phyloP scores from a whole-genome alignment of 2,329 filamentous ascomycete genomes.

The Penicillium sclerotigenum region DNA sequence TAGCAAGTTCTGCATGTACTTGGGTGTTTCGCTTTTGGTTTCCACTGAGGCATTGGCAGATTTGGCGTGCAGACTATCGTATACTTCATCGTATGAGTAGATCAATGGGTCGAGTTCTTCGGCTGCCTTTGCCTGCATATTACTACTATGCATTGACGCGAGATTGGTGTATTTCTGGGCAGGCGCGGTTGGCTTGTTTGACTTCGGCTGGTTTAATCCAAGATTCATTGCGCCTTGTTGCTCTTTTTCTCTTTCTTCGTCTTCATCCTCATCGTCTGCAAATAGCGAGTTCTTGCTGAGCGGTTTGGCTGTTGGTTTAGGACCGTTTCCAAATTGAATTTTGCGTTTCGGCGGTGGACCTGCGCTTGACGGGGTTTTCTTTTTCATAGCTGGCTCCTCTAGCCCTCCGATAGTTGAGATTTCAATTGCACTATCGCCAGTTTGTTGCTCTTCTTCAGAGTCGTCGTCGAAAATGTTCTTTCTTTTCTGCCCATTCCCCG shows the following conservation, averaged over 20 bases:
- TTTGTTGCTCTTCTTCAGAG: slow-evolving; percentile 36
- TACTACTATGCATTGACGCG: slow-evolving; percentile 46
- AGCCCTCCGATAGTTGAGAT: slow-evolving; percentile 42
- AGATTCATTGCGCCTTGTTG: slow-evolving; percentile 20
- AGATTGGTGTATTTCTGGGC: slow-evolving; percentile 43
- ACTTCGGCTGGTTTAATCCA: slow-evolving; percentile 24
- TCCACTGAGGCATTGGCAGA: slow-evolving; percentile 24
- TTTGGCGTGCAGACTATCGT: slow-evolving; percentile 48
- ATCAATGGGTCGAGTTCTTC: slow-evolving; percentile 46
- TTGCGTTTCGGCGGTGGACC: slow-evolving; percentile 35
- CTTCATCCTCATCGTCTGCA: slow-evolving; percentile 36
- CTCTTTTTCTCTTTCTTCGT: slow-evolving; percentile 20
- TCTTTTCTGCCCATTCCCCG: slow-evolving; percentile 43
- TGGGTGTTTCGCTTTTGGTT: slow-evolving; percentile 42
- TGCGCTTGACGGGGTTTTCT: slow-evolving; percentile 15
- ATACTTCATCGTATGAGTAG: slow-evolving; percentile 51
- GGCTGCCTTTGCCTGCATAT: slow-evolving; percentile 44
- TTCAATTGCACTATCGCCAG: slow-evolving; percentile 28
- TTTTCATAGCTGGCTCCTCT: slow-evolving; percentile 19
- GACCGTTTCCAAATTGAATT: slow-evolving; percentile 26
- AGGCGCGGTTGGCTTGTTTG: slow-evolving; percentile 14
- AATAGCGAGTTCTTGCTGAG: slow-evolving; percentile 38
- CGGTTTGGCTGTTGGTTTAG: slow-evolving; percentile 32
- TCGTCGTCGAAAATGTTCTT: slow-evolving; percentile 48
- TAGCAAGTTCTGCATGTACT: slow-evolving; percentile 60